Conservation (phyloP, 345 rosid genomes). For the Draba incana region DNA sequence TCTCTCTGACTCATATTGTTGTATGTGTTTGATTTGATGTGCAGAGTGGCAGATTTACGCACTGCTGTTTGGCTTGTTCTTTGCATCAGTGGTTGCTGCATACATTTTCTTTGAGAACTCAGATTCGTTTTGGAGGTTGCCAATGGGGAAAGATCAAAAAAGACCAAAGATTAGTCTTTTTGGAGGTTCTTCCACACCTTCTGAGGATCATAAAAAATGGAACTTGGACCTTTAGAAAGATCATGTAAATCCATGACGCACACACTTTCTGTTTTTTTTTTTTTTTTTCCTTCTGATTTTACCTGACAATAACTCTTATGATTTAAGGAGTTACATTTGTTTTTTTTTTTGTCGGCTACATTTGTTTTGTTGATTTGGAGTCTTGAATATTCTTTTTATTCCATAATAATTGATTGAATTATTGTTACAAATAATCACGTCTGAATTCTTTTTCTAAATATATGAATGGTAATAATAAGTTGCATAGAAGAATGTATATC, state of each 20-base stretch:
- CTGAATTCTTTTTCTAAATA: too few relatives aligned
- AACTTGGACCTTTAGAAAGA: slow-evolving; percentile 60
- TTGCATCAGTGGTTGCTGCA: slow-evolving; percentile 77
- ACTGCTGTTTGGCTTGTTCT: slow-evolving; percentile 69
- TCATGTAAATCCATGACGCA: slow-evolving; percentile 43
- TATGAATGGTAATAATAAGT: background rate
- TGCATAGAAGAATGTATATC: background rate
- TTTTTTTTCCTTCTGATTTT: slow-evolving; percentile 9
- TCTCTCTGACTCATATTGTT: background rate
- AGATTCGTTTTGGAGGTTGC: slow-evolving; percentile 84
- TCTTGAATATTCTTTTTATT: background rate
- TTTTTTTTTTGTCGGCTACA: background rate
- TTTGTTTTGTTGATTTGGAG: too few relatives aligned
- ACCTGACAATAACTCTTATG: slow-evolving; percentile 18
- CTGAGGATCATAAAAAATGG: slow-evolving; percentile 69
- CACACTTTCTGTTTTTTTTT: background rate
- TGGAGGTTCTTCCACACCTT: slow-evolving; percentile 58
- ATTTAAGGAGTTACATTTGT: background rate
- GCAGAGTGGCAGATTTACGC: slow-evolving; percentile 98
- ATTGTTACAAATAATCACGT: background rate
- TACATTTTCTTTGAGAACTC: slow-evolving; percentile 85
- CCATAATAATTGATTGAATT: background rate
- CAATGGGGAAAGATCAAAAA: slow-evolving; percentile 56
- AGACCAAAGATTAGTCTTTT: slow-evolving; percentile 59
- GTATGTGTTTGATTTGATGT: background rate